Percentiles rank a stretch among this genome's conserved stretches.
phyloP scores from a whole-genome alignment of 371 early-diverging fungal species.

The Cokeromyces recurvatus region DNA sequence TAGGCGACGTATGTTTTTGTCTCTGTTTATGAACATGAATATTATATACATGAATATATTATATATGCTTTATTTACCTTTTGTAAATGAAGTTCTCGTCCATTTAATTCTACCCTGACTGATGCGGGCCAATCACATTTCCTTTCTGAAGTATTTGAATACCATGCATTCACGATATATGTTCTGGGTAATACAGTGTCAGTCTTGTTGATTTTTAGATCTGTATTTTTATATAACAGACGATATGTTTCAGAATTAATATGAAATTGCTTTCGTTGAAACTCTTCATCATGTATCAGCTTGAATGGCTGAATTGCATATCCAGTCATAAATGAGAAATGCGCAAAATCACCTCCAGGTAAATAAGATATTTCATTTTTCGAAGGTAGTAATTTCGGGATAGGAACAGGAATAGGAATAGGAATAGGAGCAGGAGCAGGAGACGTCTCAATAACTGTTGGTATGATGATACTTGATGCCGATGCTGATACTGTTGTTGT shows the following conservation, averaged over 20 bases:
- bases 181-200: conserved; percentile 12
- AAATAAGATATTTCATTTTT: no score
- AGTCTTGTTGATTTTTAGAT: neutral
- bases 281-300: neutral
- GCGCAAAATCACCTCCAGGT: no score
- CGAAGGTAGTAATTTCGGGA: no score
- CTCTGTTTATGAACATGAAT: neutral
- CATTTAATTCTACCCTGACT: conserved; percentile 17
- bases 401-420: no score
- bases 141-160: conserved; percentile 1
- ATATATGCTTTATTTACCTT: conserved; percentile 19
- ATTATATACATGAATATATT: neutral
- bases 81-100: conserved; percentile 3
- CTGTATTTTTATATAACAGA: neutral
- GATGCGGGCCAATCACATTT: conserved; percentile 38
- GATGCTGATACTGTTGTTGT: neutral
- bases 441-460: no score
- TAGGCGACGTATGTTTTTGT: neutral
- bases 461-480: neutral
- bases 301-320: no score
- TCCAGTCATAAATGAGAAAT: no score
- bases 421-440: no score
- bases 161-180: conserved; percentile 22
- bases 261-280: neutral
- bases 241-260: neutral